phyloP scores from a whole-genome alignment of 2,329 filamentous ascomycete species.

The Sporothrix humicola region DNA sequence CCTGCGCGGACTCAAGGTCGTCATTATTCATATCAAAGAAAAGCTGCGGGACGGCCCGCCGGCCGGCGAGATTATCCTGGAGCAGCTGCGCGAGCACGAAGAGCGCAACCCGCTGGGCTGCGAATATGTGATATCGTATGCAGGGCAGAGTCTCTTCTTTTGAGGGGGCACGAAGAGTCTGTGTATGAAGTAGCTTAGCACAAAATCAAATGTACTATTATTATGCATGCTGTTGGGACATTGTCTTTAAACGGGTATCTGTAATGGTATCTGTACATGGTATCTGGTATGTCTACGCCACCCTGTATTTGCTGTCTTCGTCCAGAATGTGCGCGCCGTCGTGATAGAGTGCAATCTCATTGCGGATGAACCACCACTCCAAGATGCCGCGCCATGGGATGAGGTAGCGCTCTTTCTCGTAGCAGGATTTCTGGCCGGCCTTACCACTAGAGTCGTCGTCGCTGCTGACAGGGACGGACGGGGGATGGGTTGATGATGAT shows the following conservation, averaged over 20 bases:
- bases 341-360: no score
- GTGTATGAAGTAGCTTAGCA: neutral
- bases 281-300: no score
- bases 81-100: slow-evolving; percentile 71
- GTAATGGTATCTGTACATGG: no score
- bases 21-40: slow-evolving; percentile 96
- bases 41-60: slow-evolving; percentile 72
- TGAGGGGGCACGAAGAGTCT: slow-evolving; percentile 41
- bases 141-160: slow-evolving; percentile 65
- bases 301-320: neutral
- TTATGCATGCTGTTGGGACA: neutral
- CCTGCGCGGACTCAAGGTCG: slow-evolving; percentile 75
- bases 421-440: no score
- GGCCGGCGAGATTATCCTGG: slow-evolving; percentile 69
- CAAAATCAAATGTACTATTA: neutral
- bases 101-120: slow-evolving; percentile 72
- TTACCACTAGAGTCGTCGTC: no score
- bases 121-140: slow-evolving; percentile 73
- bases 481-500: no score
- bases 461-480: no score
- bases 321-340: no score
- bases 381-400: no score
- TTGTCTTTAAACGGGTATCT: neutral
- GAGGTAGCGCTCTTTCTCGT: no score
- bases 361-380: no score